Conservation (phyloP, 2,329 filamentous ascomycete genomes). For the Exserohilum rostratum region DNA sequence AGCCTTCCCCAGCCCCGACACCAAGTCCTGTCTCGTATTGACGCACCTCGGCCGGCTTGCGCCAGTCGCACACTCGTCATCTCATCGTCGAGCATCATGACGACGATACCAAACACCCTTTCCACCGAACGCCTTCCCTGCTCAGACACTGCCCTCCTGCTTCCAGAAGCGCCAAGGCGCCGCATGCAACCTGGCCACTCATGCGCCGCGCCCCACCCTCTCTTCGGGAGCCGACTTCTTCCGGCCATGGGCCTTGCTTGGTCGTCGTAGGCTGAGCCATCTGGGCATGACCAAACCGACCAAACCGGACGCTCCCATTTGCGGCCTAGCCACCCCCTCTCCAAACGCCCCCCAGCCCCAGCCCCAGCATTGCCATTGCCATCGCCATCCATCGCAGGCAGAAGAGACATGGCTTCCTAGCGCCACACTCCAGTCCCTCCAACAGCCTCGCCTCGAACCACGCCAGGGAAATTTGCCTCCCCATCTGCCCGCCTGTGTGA, state of each 20-base stretch:
- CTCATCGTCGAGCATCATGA: no score
- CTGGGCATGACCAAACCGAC: constrained; percentile 12
- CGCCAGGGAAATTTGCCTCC: constrained; percentile 19
- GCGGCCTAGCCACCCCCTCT: constrained; percentile 4
- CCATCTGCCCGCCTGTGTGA: constrained; percentile 18
- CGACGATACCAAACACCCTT: not conserved
- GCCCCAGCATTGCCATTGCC: constrained; percentile 22
- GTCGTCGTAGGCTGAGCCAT: constrained; percentile 32
- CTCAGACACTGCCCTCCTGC: constrained; percentile 16
- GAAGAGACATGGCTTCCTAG: constrained; percentile 20
- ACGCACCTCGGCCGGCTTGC: not conserved
- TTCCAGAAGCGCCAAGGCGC: constrained; percentile 27
- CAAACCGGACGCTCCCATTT: not conserved
- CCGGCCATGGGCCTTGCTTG: constrained; percentile 20
- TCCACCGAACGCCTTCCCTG: not conserved
- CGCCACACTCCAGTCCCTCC: constrained; percentile 7
- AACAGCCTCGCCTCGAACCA: constrained; percentile 13
- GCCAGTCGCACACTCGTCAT: no score
- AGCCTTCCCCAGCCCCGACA: not conserved
- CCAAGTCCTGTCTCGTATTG: not conserved
- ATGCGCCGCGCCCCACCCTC: constrained; percentile 16
- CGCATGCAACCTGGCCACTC: constrained; percentile 17
- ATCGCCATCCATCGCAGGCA: constrained; percentile 21
- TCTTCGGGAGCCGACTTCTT: constrained; percentile 20
- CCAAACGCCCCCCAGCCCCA: not conserved